phyloP scores from a whole-genome alignment of 805 yeast species.

The Saccharomyces mikatae region DNA sequence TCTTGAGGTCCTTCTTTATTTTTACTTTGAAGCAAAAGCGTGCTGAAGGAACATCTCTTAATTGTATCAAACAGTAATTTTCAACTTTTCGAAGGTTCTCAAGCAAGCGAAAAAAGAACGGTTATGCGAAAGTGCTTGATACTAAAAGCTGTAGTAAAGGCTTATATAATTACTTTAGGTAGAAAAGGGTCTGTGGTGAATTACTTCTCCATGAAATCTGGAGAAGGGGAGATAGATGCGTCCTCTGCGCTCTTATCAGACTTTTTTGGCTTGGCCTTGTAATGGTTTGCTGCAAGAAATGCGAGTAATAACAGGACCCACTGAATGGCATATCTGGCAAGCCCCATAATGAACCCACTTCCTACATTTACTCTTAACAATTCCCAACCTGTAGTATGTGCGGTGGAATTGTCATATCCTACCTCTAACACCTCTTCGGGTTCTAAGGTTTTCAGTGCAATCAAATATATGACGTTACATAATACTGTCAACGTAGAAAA shows the following conservation, averaged over 20 bases:
- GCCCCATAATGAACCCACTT: constrained; percentile 16
- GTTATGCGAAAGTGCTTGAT: neutral
- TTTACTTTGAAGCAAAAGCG: neutral
- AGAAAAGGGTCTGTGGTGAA: neutral
- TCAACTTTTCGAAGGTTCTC: neutral
- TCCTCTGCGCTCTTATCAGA: constrained; percentile 1
- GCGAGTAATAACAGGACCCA: constrained; percentile 7
- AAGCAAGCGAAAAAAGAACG: constrained; percentile 1
- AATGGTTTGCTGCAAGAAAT: constrained; percentile 10
- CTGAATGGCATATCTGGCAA: constrained; percentile 13
- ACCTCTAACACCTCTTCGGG: constrained; percentile 5
- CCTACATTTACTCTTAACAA: constrained; percentile 14
- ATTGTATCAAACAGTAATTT: neutral
- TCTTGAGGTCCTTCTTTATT: neutral
- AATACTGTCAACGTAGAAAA: constrained; percentile 9
- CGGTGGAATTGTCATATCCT: neutral
- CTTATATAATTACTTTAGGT: neutral
- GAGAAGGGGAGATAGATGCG: neutral
- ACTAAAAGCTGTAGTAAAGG: neutral
- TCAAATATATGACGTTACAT: constrained; percentile 7
- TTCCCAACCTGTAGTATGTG: constrained; percentile 11
- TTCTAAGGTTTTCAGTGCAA: constrained; percentile 12
- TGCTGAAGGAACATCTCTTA: neutral
- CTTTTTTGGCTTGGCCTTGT: constrained; percentile 3
- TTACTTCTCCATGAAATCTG: neutral